These are phyloP conservation scores for Lentithecium fluviatile DNA, from an alignment of 495 filamentous ascomycete genomes.

Conservation along the genomic window DNA sequence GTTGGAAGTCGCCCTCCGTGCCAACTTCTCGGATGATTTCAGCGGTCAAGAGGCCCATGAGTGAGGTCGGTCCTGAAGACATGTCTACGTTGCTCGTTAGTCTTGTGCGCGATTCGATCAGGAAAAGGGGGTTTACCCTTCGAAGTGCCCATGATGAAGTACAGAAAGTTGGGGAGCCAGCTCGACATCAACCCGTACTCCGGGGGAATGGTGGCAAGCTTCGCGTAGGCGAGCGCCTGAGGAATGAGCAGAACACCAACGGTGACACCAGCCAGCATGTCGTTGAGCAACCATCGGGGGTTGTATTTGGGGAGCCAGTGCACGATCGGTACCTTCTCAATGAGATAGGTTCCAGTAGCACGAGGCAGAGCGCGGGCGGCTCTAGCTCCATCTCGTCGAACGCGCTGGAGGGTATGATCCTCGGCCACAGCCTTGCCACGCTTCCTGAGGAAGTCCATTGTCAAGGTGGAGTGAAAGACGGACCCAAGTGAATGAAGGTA, in stretches of 20 bases:
- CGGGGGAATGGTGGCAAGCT: slow-evolving; percentile 70
- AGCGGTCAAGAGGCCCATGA: slow-evolving; percentile 52
- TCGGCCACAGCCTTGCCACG: not conserved
- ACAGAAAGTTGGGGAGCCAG: slow-evolving; percentile 53
- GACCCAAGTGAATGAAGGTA: not conserved
- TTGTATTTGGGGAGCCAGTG: slow-evolving; percentile 89
- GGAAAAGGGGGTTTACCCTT: slow-evolving; percentile 46
- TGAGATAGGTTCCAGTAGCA: slow-evolving; percentile 46
- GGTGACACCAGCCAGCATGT: slow-evolving; percentile 92
- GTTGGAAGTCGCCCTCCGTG: slow-evolving; percentile 41
- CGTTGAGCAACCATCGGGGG: slow-evolving; percentile 78
- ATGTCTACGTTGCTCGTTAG: slow-evolving; percentile 42
- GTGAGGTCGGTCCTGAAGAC: slow-evolving; percentile 53
- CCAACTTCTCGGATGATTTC: slow-evolving; percentile 48
- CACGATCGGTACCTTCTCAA: slow-evolving; percentile 70
- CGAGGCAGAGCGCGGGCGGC: slow-evolving; percentile 27
- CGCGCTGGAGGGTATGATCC: slow-evolving; percentile 16
- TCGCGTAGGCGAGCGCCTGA: slow-evolving; percentile 94
- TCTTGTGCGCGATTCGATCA: not conserved
- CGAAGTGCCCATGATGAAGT: slow-evolving; percentile 56
- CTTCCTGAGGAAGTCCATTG: slow-evolving; percentile 4
- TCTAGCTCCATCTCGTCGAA: not conserved
- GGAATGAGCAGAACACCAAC: slow-evolving; percentile 93
- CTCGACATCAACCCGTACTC: slow-evolving; percentile 69
- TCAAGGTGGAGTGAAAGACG: not conserved